Base-by-base conservation (phyloP, 805 yeast species). In the Yarrowia phangngaensis region DNA sequence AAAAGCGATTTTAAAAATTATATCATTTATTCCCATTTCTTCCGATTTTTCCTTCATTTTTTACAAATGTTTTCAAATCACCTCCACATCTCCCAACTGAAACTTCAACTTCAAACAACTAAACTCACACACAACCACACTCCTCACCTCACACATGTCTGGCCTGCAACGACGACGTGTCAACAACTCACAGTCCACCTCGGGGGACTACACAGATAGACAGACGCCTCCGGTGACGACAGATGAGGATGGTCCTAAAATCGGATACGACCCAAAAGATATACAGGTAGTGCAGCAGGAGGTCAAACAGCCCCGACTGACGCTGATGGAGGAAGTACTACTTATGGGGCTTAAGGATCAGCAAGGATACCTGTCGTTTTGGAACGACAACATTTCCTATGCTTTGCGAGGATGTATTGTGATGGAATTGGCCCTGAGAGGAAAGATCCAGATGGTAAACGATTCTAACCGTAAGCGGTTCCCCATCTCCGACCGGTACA, bases 321-420 rank as follows among this genome's bases (percentile, higher is more conserved):
- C 98, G 0, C 69, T 92, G 56, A 88, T 92, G 96, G 98, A 92
- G 66, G 98, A 92, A 67, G 96, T 92, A 6, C 70, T 92, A 55
- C 73, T 92, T 54, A 76, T 92, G 70, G 98, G 98, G 4, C 74
- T 92, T 56, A 89, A 90, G 62, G 97, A 92, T 67, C 84, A 84
- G 58, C 97, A 92, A 66, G 98, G 98, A 9, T 88, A 90, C 65
- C 72, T 92, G 34, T 87, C 96, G 20, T 92, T 92, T 68, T 92
- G 98, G 98, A 92, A 92, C 64, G 98, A 92, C 67, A 89, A 87
- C 66, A 89, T 92, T 49, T 87, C 97, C 17, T 92, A 92, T 68
- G 95, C 97, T 1, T 73, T 92, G 52, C 79, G 98, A 59, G 98
- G 98, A 9, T 84, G 96, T 64, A 90, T 92, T 52, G 61, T 92